Evolutionary conservation across 805 yeast species (phyloP), one percentile per base, ranked within the genome.

Genomic region (Grigorovia transvaalensis): DNA sequence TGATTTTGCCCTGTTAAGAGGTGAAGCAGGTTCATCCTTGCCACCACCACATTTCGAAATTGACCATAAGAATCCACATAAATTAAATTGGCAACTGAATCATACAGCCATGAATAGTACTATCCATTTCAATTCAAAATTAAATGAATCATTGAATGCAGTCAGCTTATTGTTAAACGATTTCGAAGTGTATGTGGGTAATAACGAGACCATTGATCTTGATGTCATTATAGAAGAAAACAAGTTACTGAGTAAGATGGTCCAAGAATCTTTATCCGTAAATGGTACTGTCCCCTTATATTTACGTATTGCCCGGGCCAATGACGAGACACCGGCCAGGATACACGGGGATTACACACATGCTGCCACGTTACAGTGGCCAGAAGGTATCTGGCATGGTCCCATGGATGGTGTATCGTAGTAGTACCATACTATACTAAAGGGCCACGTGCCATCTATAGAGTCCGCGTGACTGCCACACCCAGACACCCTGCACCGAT

Each of bases 141-240:
- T 61, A 1, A 57, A 60, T 44, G 70, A 69, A 1, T 59, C 57
- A 23, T 66, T 74, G 56, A 71, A 76, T 33, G 82, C 83, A 0
- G 78, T 75, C 50, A 84, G 95, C 0, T 65, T 89, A 46, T 61
- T 89, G 44, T 70, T 89, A 29, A 88, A 89, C 59, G 97, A 89
- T 61, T 70, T 89, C 18, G 96, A 89, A 65, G 70, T 82, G 20
- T 86, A 77, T 60, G 77, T 81, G 6, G 96, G 88, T 0, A 62
- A 65, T 3, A 69, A 73, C 6, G 66, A 72, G 2, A 63, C 74
- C 1, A 65, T 85, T 20, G 72, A 78, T 52, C 49, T 81, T 12
- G 65, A 64, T 6, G 56, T 59, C 0, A 51, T 80, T 50, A 57
- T 72, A 1, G 51, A 57, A 1, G 56, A 61, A 11, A 65, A 75